Evolutionary conservation across 139 green algal genomes (phyloP), one percentile per base, ranked within the genome.

Genomic region (Auxenochlorella pyrenoidosa): DNA sequence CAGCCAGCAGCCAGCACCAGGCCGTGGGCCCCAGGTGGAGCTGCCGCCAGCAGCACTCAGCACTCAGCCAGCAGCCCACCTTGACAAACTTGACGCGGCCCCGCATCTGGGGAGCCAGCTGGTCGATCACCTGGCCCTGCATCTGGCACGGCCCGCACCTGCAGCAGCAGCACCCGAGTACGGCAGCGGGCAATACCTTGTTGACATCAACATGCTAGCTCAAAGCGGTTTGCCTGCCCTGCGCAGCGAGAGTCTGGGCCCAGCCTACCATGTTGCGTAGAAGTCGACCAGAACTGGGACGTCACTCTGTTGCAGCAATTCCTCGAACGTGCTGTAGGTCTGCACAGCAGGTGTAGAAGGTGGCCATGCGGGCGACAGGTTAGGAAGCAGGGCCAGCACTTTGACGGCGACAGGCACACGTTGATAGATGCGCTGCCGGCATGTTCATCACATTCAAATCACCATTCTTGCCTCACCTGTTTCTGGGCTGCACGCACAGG

Each of bases 251-350:
- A 41, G 40, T 4, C 65, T 44, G 47, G 22, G 65, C 47, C 47
- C 76, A 30, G 16, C 54, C 2, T 32, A 70, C 95, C 95, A 97
- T 0, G 82, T 94, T 0, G 95, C 95, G 76, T 96, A 95, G 41
- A 97, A 98, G 80, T 97, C 95, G 0, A 98, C 95, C 32, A 98
- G 91, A 3, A 97, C 73, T 0, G 94, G 93, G 22, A 92, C 30
- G 0, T 91, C 86, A 16, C 71, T 90, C 16, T 86, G 40, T 0
- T 51, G 30, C 0, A 97, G 71, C 93, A 97, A 93, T 21, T 96
- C 93, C 5, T 97, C 90, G 85, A 97, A 97, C 5, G 54, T 91
- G 0, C n/a, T n/a, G 81, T 93, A 96, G 22, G 90, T 79, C 88
- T 94, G 28, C 28, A 60, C 59, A 10, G 77, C 5, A 51, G 77